Base-by-base conservation (phyloP, 306 rosid genomes). In the Cicer bijugum region DNA sequence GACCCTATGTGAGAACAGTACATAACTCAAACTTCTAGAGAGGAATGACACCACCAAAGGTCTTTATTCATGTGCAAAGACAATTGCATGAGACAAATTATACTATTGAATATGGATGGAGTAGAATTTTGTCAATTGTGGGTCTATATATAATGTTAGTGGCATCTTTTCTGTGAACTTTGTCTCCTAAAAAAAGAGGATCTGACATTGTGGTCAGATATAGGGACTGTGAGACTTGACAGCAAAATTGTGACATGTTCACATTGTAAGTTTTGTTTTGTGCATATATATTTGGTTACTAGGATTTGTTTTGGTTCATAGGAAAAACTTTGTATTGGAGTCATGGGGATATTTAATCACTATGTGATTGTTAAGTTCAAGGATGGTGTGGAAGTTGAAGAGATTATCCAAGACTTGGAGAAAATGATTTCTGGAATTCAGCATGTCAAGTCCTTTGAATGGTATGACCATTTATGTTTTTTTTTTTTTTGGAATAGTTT, bases 261-360 rank as follows among this genome's bases (percentile, higher is more conserved):
- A 47, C 17, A 38, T 71, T 57, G 35, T 42, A 40, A 23, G 9
- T 48, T 12, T 58, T 66, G 39, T 50, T 28, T 52, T 19, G 9
- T 19, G 58, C 38, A 67, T 82, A 85, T 87, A 89, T 82, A 87
- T 56, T 53, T 46, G 59, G 38, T 17, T 74, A 55, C 10, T 38
- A 56, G 80, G 14, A 7, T 63, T 52, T 9, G 52, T 38, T 76
- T 76, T 73, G 64, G 57, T 69, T 66, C 88, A 80, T 37, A 40
- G 9, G 42, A 28, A 61, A 2, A 28, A 28, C 5, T 11, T 35
- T 46, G 0, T 16, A 44, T 62, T 8, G 60, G 12, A 33, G 82
- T 47, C 58, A 93, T 90, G 98, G 98, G 88, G 6, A 86, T 62
- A 62, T 91, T 89, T 82, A 93, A 93, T 74, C 98, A 91, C 84